Evolutionary conservation across 2,329 filamentous ascomycete species (phyloP).

Genomic region (Penicillium sp.): DNA sequence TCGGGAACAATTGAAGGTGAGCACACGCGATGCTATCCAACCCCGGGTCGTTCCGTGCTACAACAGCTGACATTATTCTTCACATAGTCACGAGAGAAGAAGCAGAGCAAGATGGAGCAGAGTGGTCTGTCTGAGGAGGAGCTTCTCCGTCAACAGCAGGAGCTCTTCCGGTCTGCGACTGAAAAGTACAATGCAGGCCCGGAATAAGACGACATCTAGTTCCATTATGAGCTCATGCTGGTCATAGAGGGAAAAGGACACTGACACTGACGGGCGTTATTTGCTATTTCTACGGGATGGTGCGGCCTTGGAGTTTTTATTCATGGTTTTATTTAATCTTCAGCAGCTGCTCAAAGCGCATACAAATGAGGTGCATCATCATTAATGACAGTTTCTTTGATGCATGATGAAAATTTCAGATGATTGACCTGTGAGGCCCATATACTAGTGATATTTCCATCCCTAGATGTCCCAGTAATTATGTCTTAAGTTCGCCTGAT

Average conservation of each 20-base stretch:
- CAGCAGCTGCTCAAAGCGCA: not conserved
- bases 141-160: conserved; percentile 83
- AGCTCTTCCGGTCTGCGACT: conserved; percentile 82
- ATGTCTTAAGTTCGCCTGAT: not conserved
- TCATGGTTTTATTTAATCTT: not conserved
- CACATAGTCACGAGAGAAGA: conserved; percentile 84
- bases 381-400: conserved; percentile 15
- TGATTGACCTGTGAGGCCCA: not conserved
- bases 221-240: conserved; percentile 33
- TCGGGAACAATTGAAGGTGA: conserved; percentile 88
- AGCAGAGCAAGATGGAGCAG: conserved; percentile 94
- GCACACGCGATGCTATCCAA: conserved; percentile 29
- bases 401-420: not conserved
- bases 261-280: conserved; percentile 31
- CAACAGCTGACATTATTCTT: conserved; percentile 23
- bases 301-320: conserved; percentile 2
- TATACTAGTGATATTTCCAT: not conserved
- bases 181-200: conserved; percentile 67
- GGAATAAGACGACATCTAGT: conserved; percentile 32
- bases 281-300: conserved; percentile 13
- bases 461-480: not conserved
- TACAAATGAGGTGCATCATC: conserved; percentile 8
- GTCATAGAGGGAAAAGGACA: conserved; percentile 35
- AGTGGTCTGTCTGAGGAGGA: conserved; percentile 92
- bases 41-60: not conserved